Evolutionary conservation across 164 flowering plant genomes (phyloP).

Genomic region (Nymphaea colorata): DNA sequence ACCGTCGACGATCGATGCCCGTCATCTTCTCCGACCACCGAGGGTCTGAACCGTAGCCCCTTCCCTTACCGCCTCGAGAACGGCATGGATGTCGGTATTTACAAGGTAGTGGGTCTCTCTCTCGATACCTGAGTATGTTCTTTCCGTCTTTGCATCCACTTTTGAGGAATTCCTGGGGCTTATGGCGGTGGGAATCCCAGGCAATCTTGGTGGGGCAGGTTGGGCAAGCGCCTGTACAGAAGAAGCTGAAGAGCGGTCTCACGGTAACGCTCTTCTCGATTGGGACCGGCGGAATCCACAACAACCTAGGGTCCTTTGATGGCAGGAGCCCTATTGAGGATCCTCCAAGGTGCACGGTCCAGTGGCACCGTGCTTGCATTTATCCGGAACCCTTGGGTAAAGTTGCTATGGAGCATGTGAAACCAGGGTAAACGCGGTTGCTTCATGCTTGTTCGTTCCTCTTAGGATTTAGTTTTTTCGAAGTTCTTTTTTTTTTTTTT

Average conservation of each 20-base stretch:
- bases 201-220: slow-evolving; percentile 84
- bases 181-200: slow-evolving; percentile 15
- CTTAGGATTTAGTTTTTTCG: no score
- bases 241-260: slow-evolving; percentile 64
- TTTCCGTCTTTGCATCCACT: slow-evolving; percentile 1
- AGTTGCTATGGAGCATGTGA: slow-evolving; percentile 40
- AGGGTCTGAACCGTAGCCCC: slow-evolving; percentile 2
- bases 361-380: slow-evolving; percentile 87
- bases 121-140: neutral
- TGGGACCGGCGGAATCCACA: slow-evolving; percentile 89
- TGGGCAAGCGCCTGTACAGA: slow-evolving; percentile 78
- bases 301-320: slow-evolving; percentile 66
- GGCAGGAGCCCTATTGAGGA: slow-evolving; percentile 75
- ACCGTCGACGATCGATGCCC: neutral
- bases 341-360: slow-evolving; percentile 69
- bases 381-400: slow-evolving; percentile 58
- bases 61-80: slow-evolving; percentile 41
- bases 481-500: no score
- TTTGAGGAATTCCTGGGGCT: neutral
- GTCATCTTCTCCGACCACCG: neutral
- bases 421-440: slow-evolving; percentile 49
- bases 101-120: slow-evolving; percentile 33
- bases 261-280: slow-evolving; percentile 49
- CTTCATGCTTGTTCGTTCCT: no score
- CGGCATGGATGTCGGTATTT: slow-evolving; percentile 71